A percentile compares a stretch with the other conserved stretches of the same genome.
phyloP scores from a whole-genome alignment of 495 filamentous ascomycete genomes.

The Aspergillus carlsbadensis region DNA sequence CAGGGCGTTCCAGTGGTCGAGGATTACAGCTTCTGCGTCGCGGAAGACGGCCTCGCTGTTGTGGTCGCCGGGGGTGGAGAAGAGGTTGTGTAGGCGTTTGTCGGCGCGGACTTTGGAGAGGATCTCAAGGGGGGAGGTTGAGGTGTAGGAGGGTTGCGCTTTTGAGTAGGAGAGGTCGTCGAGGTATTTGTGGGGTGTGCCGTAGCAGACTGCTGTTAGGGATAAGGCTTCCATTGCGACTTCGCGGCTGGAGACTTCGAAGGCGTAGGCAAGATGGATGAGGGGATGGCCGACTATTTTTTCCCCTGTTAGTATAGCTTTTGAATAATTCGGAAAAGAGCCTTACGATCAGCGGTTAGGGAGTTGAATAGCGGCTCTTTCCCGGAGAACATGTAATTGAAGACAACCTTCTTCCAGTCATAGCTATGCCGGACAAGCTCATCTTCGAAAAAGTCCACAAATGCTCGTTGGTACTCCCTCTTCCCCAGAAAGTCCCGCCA shows the following conservation, averaged over 20 bases:
- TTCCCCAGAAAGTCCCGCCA: conserved; percentile 84
- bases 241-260: conserved; percentile 75
- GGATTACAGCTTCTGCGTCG: conserved; percentile 63
- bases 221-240: conserved; percentile 81
- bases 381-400: conserved; percentile 73
- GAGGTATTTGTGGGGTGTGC: conserved; percentile 72
- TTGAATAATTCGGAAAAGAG: not conserved
- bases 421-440: conserved; percentile 72
- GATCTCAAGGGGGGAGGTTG: conserved; percentile 63
- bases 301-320: conserved; percentile 10
- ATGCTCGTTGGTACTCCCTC: conserved; percentile 78
- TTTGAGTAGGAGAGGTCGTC: conserved; percentile 68
- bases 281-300: conserved; percentile 76
- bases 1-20: conserved; percentile 91
- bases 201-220: conserved; percentile 68
- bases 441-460: conserved; percentile 90
- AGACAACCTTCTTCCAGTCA: conserved; percentile 77
- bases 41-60: conserved; percentile 68
- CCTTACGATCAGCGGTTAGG: conserved; percentile 74
- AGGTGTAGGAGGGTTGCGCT: conserved; percentile 42
- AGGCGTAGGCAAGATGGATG: conserved; percentile 87
- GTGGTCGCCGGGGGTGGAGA: conserved; percentile 53
- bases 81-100: conserved; percentile 53
- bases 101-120: conserved; percentile 56
- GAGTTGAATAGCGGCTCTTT: conserved; percentile 76